Evolutionary conservation across 345 rosid genomes (phyloP), one percentile per base, ranked within the genome.

Genomic region (Brassica nigra): DNA sequence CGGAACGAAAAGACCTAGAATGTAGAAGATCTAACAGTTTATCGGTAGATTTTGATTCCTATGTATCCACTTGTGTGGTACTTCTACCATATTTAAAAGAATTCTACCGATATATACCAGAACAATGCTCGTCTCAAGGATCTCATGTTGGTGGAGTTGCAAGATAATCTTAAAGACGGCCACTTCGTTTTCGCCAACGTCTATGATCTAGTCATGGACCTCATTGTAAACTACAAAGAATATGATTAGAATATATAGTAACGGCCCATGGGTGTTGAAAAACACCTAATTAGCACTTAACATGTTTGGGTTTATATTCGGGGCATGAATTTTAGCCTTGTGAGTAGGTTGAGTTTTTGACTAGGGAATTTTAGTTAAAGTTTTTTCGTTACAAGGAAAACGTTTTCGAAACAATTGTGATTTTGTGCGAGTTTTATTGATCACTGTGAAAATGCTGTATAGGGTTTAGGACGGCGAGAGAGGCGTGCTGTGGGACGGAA

Each of bases 111-210:
- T 23, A 23, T 23, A 23, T 23, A 23, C 70, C 92, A 89, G 52
- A 92, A 92, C 85, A 95, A 92, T 78, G 83, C 84, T 20, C 81
- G 80, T 59, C 76, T 95, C 73, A 91, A 89, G 75, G 94, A 87
- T 69, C 89, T 91, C 8, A 75, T 94, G 66, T 80, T 90, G 39
- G 81, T 85, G 31, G 81, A 91, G 44, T 31, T 95, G 36, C 89
- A 85, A 62, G 86, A 90, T 10, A 86, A 77, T 30, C 90, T 95
- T 28, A 90, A 86, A 8, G 97, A 92, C 8, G 79, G 94, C 27
- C 87, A 86, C 1, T 90, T 92, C 69, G 95, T 95, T 68, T 77
- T 75, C 30, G 99, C 94, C 49, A 89, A 92, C 68, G 99, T 95
- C 15, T 92, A 91, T 37, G 92, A 78, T 70, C 80, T 92, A 15